phyloP scores from a whole-genome alignment of 805 yeast species.

The Hanseniaspora thailandica region DNA sequence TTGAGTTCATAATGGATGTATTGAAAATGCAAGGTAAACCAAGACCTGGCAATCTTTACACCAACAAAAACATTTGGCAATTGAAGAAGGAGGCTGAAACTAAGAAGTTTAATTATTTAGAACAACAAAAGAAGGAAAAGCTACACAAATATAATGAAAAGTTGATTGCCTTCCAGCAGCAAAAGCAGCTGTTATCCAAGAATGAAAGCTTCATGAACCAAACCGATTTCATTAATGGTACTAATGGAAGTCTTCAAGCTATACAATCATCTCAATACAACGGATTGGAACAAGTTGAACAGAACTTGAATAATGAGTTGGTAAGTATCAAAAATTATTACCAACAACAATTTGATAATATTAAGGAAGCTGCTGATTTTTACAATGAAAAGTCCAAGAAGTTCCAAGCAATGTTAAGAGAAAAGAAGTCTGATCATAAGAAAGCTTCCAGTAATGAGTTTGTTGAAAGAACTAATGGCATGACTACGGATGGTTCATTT shows the following conservation, averaged over 20 bases:
- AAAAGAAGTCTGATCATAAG: neutral
- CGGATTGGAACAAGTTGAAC: neutral
- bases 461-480: too few species aligned
- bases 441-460: neutral
- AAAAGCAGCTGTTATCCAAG: neutral
- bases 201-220: neutral
- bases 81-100: constrained; percentile 10
- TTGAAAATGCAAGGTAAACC: constrained; percentile 12
- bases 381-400: constrained; percentile 2
- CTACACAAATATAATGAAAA: constrained; percentile 4
- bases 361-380: constrained; percentile 1
- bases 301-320: constrained; percentile 2
- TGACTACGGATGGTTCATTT: neutral
- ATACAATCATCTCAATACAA: constrained; percentile 1
- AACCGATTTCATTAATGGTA: neutral
- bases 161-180: constrained; percentile 5
- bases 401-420: neutral
- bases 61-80: constrained; percentile 7
- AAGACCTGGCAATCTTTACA: neutral
- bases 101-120: neutral
- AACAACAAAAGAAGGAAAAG: constrained; percentile 5
- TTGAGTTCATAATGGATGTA: neutral
- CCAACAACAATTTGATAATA: neutral
- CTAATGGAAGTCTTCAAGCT: neutral
- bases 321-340: neutral